Conservation (phyloP, 345 rosid species). For the Eucalyptus curtisii region DNA sequence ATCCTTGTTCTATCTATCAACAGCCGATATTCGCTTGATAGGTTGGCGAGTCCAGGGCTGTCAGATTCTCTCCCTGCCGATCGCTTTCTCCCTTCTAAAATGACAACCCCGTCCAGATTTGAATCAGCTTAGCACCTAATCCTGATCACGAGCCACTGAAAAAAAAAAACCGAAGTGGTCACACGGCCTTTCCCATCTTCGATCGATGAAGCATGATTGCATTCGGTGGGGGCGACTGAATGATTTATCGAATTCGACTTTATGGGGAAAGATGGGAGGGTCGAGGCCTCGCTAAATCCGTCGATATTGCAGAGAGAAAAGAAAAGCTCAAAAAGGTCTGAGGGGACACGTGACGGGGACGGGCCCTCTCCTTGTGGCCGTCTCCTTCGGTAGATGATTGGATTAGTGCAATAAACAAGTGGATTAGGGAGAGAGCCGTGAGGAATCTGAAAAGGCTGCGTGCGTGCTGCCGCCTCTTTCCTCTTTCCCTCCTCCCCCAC, state of each 20-base stretch:
- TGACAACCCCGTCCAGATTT: background rate
- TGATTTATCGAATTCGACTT: background rate
- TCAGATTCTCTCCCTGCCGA: background rate
- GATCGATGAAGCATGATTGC: background rate
- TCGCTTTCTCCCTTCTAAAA: background rate
- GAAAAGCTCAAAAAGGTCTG: background rate
- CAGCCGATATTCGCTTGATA: background rate
- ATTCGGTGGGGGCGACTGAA: background rate
- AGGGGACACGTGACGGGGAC: background rate
- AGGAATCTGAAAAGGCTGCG: slow-evolving; percentile 27
- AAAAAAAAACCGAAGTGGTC: background rate
- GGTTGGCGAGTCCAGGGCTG: background rate
- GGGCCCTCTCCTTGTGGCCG: background rate
- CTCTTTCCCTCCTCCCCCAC: background rate
- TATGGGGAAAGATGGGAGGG: background rate
- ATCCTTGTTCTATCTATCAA: background rate
- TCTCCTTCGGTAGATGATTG: background rate
- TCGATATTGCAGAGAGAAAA: background rate
- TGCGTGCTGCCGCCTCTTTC: background rate
- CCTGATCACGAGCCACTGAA: background rate
- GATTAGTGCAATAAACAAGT: background rate
- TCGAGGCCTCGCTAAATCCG: background rate
- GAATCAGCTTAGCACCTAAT: background rate
- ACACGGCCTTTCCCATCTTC: background rate
- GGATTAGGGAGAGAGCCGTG: slow-evolving; percentile 14